Base-by-base conservation (phyloP, 2,329 filamentous ascomycete genomes). In the Diplodia seriata region DNA sequence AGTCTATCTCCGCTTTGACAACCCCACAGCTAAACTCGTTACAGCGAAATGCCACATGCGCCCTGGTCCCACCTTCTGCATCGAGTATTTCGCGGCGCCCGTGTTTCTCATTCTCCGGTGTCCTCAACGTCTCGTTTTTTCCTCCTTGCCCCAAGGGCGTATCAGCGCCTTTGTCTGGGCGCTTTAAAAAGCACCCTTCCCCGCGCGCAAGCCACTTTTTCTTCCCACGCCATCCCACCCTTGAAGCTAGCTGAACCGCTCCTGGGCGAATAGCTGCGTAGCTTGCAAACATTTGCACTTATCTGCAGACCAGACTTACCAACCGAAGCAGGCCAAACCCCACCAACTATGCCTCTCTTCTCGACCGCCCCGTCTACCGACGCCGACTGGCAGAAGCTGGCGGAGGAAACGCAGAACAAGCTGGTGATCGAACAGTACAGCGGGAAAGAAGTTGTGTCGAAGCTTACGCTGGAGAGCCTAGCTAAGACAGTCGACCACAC, bases 401-500 rank as follows among this genome's bases (percentile, higher is more conserved):
- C 47, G 7, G 59, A 63, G 26, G 59, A 63, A 33, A 51, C n/a
- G 11, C 59, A 63, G n/a, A 14, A 11, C 15, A 66, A 66, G 50
- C 36, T 43, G 33, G 62, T 55, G 50, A 43, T 56, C 62, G 62
- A 66, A 20, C 50, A 54, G 38, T 12, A 9, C 12, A 38, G 31
- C 15, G 31, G 59, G 29, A 51, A 51, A 31, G 59, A 38, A 18
- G 23, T 73, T 67, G 73, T 72, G 33, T 75, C 75, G 66, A 74
- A 69, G 67, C 75, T 63, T n/a, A 63, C 59, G 29, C 31, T 49
- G 8, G 40, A 49, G 40, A 36, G 47, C 66, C 70, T 80, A 68
- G 76, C 77, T 2, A 73, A 77, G 70, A 78, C 76, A 26, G 78
- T 85, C 33, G 83, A 85, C 73, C 83, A 85, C 73, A 84, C 83